A percentile compares a stretch with the other conserved stretches of the same genome.
These are phyloP conservation scores for Cinchona pubescens DNA, from an alignment of 257 asterid genomes.

Conservation along the genomic window DNA sequence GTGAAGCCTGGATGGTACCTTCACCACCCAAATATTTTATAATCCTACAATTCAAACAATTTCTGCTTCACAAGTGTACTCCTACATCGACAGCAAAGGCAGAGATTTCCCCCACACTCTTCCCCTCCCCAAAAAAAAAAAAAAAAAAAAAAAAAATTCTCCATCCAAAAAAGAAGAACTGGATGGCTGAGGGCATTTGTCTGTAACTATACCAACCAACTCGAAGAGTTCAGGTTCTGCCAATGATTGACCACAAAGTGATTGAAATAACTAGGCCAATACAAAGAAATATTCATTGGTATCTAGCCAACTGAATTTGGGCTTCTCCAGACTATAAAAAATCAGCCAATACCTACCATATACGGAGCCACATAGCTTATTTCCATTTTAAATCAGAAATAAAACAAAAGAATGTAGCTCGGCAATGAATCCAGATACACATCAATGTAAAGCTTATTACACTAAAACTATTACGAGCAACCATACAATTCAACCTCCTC, in stretches of 20 bases:
- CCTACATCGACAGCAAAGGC: not conserved
- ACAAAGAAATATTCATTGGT: not conserved
- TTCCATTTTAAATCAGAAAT: not conserved
- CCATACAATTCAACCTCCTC: not conserved
- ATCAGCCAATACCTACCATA: not conserved
- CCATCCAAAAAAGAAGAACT: too few species aligned
- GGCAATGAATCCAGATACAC: not conserved
- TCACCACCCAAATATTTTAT: not conserved
- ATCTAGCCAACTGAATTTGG: not conserved
- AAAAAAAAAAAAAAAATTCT: too few species aligned
- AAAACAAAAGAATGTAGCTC: not conserved
- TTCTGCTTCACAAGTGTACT: not conserved
- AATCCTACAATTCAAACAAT: not conserved
- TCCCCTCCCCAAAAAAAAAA: too few species aligned
- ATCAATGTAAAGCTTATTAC: not conserved
- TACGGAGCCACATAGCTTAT: not conserved
- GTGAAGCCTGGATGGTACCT: not conserved
- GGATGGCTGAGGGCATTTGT: not conserved
- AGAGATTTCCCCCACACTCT: not conserved
- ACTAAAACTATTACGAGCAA: not conserved
- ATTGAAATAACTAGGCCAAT: constrained; percentile 7
- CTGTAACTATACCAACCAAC: too few species aligned
- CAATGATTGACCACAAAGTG: not conserved
- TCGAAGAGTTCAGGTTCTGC: not conserved
- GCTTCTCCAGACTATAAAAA: not conserved